These are phyloP conservation scores for Lichtheimia ramosa DNA, from an alignment of 371 early-diverging fungal genomes.

Conservation along the genomic window DNA sequence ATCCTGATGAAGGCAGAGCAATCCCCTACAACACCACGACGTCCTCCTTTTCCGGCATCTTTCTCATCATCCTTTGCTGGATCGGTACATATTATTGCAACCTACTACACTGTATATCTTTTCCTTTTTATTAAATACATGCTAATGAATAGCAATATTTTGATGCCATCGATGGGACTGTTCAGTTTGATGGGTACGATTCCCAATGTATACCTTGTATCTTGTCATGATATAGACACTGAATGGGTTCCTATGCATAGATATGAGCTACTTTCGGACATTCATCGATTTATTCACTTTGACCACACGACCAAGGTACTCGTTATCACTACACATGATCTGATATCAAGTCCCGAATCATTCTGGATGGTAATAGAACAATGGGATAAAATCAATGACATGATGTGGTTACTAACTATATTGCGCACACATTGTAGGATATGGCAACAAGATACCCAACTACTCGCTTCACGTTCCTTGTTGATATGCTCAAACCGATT, in stretches of 20 bases:
- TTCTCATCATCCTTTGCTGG: no score
- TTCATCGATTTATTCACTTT: slow-evolving; percentile 11
- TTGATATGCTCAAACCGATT: background rate
- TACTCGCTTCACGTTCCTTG: slow-evolving; percentile 7
- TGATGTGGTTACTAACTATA: no score
- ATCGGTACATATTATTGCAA: no score
- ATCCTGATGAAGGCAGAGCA: no score
- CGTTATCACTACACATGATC: slow-evolving; percentile 4
- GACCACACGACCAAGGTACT: slow-evolving; percentile 8
- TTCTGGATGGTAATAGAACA: slow-evolving; percentile 7
- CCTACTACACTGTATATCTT: no score
- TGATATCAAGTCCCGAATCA: background rate
- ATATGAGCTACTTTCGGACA: slow-evolving; percentile 8
- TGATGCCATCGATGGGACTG: slow-evolving; percentile 11
- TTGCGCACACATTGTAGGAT: background rate
- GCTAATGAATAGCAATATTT: slow-evolving; percentile 3
- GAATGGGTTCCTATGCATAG: no score
- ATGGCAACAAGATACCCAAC: slow-evolving; percentile 5
- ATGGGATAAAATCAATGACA: no score
- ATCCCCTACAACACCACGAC: no score
- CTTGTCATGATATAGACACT: no score
- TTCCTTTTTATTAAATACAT: no score
- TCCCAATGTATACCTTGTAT: background rate
- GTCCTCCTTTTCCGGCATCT: no score
- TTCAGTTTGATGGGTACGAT: slow-evolving; percentile 11